Evolutionary conservation across 1,284 basidiomycete species (phyloP).

Genomic region (Ceraceosorus bombacis): DNA sequence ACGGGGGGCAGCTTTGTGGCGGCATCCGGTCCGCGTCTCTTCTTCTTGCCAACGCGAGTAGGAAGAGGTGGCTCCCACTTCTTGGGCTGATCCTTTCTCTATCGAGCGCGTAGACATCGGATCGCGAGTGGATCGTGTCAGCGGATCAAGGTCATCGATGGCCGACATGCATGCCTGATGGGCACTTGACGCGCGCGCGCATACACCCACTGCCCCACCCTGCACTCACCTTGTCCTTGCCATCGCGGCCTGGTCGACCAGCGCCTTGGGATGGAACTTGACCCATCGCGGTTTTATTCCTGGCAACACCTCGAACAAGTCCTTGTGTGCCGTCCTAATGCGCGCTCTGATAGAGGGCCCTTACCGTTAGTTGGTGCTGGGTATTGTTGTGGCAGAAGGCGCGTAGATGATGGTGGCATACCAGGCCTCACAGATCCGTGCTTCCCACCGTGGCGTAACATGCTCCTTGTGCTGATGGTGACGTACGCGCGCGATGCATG

Average conservation of each 20-base stretch:
- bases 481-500: too few species aligned
- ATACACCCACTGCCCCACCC: not conserved
- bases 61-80: constrained; percentile 99
- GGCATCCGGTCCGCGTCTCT: constrained; percentile 79
- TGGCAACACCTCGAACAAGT: too few species aligned
- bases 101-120: not conserved
- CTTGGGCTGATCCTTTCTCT: constrained; percentile 62
- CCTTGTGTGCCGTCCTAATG: too few species aligned
- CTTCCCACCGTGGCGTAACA: too few species aligned
- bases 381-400: too few species aligned
- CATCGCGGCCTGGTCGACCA: constrained; percentile 10
- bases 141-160: not conserved
- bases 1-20: constrained; percentile 88
- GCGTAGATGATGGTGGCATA: too few species aligned
- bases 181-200: not conserved
- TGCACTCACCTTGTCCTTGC: constrained; percentile 15
- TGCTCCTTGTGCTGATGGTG: too few species aligned
- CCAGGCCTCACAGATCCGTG: too few species aligned
- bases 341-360: too few species aligned
- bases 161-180: not conserved
- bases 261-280: constrained; percentile 12
- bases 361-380: too few species aligned
- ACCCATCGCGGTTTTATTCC: constrained; percentile 4
- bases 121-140: not conserved
- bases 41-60: constrained; percentile 92